phyloP scores from a whole-genome alignment of 768 basidiomycete species.

The Hypholoma fasciculare region DNA sequence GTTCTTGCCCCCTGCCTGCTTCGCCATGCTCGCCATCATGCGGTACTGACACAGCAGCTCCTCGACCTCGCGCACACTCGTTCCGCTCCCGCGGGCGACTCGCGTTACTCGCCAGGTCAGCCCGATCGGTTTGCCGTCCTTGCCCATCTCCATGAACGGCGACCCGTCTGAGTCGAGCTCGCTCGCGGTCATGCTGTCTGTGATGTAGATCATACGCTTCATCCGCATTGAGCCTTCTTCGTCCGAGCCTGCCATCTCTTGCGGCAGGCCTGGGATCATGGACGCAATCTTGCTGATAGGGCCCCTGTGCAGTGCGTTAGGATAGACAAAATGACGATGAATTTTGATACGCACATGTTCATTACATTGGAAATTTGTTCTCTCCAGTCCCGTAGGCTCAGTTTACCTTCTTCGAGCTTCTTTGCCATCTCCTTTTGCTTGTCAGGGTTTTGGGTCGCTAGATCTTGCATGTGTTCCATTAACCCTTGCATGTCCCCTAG shows the following conservation, averaged over 20 bases:
- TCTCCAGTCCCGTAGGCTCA: conserved; percentile 96
- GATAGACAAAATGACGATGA: background rate
- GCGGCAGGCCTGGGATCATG: conserved; percentile 97
- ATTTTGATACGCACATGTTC: conserved; percentile 75
- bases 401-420: conserved; percentile 95
- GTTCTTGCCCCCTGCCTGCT: conserved; percentile 96
- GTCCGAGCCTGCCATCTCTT: conserved; percentile 89
- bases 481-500: conserved; percentile 96
- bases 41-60: conserved; percentile 94
- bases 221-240: conserved; percentile 89
- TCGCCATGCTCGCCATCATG: conserved; percentile 99
- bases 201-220: conserved; percentile 99
- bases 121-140: conserved; percentile 82
- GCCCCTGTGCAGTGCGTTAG: conserved; percentile 60
- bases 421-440: conserved; percentile 98
- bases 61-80: conserved; percentile 96
- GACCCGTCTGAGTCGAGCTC: conserved; percentile 96
- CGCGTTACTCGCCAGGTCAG: conserved; percentile 89
- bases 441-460: conserved; percentile 91
- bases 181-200: conserved; percentile 92
- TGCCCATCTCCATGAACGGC: conserved; percentile 82
- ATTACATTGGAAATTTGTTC: conserved; percentile 97
- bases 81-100: conserved; percentile 92
- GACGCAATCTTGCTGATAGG: conserved; percentile 97
- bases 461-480: conserved; percentile 98